These are phyloP conservation scores for Oemleria cerasiformis DNA, from an alignment of 306 rosid species.

Conservation along the genomic window DNA sequence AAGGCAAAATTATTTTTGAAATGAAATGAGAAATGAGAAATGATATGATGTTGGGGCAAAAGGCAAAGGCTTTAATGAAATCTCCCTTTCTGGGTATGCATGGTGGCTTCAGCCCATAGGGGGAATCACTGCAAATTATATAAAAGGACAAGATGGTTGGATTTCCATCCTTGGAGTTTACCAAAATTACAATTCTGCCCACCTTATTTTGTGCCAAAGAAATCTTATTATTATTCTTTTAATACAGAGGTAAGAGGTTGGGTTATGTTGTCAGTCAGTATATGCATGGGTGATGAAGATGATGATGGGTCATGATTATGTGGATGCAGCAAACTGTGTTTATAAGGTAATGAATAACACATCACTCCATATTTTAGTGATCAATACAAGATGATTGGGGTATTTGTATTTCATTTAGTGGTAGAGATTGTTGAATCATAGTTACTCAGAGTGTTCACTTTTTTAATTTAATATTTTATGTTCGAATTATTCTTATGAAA, in stretches of 20 bases:
- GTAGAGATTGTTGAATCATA: no score
- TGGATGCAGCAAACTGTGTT: background rate
- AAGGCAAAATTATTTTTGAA: background rate
- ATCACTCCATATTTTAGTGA: no score
- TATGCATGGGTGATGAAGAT: background rate
- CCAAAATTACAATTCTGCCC: conserved; percentile 27
- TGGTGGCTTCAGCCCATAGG: background rate
- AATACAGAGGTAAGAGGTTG: background rate
- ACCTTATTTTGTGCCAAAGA: background rate
- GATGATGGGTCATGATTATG: background rate
- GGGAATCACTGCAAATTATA: conserved; percentile 17
- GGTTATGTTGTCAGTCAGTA: background rate
- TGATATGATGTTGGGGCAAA: background rate
- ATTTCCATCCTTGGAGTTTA: conserved; percentile 22
- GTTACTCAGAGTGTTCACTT: no score
- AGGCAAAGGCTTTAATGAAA: conserved; percentile 23
- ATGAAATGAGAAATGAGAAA: background rate
- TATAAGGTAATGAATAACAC: background rate
- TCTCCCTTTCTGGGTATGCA: conserved; percentile 14
- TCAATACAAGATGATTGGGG: no score
- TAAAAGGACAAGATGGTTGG: background rate
- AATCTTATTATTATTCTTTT: background rate
- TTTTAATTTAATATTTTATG: no score
- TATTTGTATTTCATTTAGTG: no score
- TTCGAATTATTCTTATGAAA: no score